Evolutionary conservation across 2,329 filamentous ascomycete genomes (phyloP).

Genomic region (Sarocladiaceae sp.): DNA sequence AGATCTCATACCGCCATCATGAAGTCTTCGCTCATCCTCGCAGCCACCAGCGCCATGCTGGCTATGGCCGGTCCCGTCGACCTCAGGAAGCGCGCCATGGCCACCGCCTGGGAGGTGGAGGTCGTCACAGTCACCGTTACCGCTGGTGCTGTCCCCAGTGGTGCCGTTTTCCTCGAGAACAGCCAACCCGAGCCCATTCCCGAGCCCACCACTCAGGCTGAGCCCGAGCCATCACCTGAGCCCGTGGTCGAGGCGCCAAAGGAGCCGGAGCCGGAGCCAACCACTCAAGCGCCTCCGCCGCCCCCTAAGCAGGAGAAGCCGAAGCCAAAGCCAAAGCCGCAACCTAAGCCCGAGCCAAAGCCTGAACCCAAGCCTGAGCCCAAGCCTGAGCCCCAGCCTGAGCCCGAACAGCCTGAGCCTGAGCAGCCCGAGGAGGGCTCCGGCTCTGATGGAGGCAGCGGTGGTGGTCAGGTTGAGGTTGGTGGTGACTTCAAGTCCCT

Average conservation of each 20-base stretch:
- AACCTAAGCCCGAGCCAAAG: constrained; percentile 12
- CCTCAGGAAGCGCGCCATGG: constrained; percentile 32
- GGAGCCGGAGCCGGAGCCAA: constrained; percentile 8
- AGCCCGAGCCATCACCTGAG: constrained; percentile 12
- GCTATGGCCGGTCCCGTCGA: constrained; percentile 34
- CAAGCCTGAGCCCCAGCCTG: constrained; percentile 12
- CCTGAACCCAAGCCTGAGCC: constrained; percentile 12
- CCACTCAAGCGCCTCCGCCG: neutral
- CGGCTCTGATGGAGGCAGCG: constrained; percentile 3
- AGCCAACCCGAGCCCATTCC: constrained; percentile 12
- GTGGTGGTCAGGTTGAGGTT: neutral
- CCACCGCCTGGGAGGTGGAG: constrained; percentile 35
- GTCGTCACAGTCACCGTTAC: constrained; percentile 40
- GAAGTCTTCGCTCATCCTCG: constrained; percentile 43
- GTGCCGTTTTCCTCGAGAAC: constrained; percentile 19
- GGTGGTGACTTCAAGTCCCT: constrained; percentile 26
- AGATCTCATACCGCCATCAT: constrained; percentile 32
- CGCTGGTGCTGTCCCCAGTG: constrained; percentile 20
- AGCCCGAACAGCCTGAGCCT: constrained; percentile 10
- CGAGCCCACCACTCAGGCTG: constrained; percentile 8
- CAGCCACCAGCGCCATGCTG: constrained; percentile 38
- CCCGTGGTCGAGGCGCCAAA: constrained; percentile 27
- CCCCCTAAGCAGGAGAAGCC: constrained; percentile 12
- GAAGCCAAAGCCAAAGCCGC: constrained; percentile 7
- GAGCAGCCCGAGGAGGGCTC: constrained; percentile 1